Base-by-base conservation (phyloP, 441 rosid species). In the Bocquillonia castaneifolia region DNA sequence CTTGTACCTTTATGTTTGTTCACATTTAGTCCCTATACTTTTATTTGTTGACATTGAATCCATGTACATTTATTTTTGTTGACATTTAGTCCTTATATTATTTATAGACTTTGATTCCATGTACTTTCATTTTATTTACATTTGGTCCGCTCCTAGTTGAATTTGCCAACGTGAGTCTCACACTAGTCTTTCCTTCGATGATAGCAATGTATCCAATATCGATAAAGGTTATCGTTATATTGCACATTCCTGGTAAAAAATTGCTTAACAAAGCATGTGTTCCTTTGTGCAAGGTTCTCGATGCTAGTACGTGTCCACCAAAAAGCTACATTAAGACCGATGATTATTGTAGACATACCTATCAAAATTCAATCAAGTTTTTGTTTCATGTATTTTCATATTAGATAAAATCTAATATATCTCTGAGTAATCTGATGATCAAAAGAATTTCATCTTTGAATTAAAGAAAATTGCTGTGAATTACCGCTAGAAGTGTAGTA, bases 281-380 rank as follows among this genome's bases (percentile, higher is more conserved):
- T 71, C 98, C 97, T 50, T 97, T 97, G 66, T 91, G 91, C 20
- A 93, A 83, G 0, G 85, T 58, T 75, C 57, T 77, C 18, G 97
- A 83, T 0, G 97, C 98, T 80, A 89, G 96, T 72, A 91, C 77
- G 87, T 93, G 98, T 47, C 88, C 97, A 29, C 98, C 97, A 74
- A 90, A 93, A 0, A 91, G 88, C 72, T 93, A 97, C 60, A 93
- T 45, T 77, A 93, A 52, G 71, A 85, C 97, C 66, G 95, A 82
- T 3, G 98, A 88, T 74, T n/a, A 93, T 93, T 47, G 98, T 96
- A 2, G 98, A 80, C 97, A 93, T 89, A 25, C 98, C 98, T 93
- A 79, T 58, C 32, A 20, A 20, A 22, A 45, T 36, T 20, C 6
- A 37, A n/a, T n/a, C n/a, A 54, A 26, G 3, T 2, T 26, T 28